Conservation (phyloP, 139 green algal species). For the Chlamydomonas sp. region DNA sequence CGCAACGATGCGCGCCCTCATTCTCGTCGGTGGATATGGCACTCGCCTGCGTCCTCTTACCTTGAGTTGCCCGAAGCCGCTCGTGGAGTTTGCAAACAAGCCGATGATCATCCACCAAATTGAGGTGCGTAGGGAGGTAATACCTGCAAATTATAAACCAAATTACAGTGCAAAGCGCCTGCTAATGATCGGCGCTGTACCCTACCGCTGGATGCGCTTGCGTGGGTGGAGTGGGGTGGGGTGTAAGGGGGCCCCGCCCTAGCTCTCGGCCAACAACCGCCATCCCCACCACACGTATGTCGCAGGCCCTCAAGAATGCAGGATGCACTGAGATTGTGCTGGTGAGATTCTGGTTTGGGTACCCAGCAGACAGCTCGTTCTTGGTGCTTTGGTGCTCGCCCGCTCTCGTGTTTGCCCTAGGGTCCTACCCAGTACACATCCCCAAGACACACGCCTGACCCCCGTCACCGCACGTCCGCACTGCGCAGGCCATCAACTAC, state of each 20-base stretch:
- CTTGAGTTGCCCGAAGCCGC: constrained; percentile 90
- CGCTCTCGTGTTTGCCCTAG: no score
- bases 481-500: constrained; percentile 92
- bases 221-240: background rate
- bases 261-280: background rate
- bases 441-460: no score
- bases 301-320: constrained; percentile 90
- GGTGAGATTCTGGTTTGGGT: no score
- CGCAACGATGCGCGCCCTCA: constrained; percentile 82
- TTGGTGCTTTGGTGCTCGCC: no score
- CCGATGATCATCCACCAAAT: constrained; percentile 99
- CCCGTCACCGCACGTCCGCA: no score
- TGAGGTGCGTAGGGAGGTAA: constrained; percentile 62
- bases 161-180: background rate
- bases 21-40: constrained; percentile 92
- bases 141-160: no score
- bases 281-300: no score
- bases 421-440: no score
- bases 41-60: constrained; percentile 73
- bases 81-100: constrained; percentile 98
- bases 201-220: background rate
- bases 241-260: background rate
- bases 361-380: no score
- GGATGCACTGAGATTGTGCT: constrained; percentile 95
- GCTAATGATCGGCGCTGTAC: background rate